Percentiles rank a stretch among this genome's conserved stretches.
These are phyloP conservation scores for Albophoma yamanashiensis DNA, from an alignment of 2,329 filamentous ascomycete genomes.

Conservation along the genomic window DNA sequence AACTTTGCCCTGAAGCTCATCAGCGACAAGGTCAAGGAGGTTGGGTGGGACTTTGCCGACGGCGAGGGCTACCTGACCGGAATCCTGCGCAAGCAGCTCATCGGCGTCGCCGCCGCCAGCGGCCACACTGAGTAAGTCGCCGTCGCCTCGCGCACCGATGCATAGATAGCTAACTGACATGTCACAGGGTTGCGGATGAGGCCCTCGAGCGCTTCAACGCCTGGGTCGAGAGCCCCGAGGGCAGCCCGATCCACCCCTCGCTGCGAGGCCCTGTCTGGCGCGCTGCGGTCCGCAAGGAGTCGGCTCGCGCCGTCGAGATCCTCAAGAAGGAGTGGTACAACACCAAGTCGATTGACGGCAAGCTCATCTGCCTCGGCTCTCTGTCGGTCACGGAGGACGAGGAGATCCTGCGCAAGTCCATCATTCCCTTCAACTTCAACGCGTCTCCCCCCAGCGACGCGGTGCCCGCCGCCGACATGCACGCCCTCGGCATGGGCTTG, in stretches of 20 bases:
- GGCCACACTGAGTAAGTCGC: slow-evolving; percentile 60
- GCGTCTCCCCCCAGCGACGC: slow-evolving; percentile 43
- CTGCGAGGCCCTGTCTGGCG: slow-evolving; percentile 73
- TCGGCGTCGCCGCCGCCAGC: slow-evolving; percentile 62
- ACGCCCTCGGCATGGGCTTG: slow-evolving; percentile 66
- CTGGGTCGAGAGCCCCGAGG: slow-evolving; percentile 61
- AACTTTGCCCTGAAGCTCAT: slow-evolving; percentile 72
- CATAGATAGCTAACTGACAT: no score
- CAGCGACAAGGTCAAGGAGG: slow-evolving; percentile 59
- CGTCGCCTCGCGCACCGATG: background rate
- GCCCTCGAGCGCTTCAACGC: slow-evolving; percentile 69
- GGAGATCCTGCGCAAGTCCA: slow-evolving; percentile 55
- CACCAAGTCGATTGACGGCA: slow-evolving; percentile 81
- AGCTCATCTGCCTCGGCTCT: slow-evolving; percentile 70
- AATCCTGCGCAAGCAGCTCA: slow-evolving; percentile 72
- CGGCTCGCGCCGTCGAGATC: slow-evolving; percentile 57
- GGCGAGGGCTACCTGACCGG: slow-evolving; percentile 73
- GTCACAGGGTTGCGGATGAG: slow-evolving; percentile 53
- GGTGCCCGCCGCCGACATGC: slow-evolving; percentile 81
- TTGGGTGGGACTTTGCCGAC: slow-evolving; percentile 77
- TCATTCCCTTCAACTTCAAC: slow-evolving; percentile 70
- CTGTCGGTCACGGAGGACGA: slow-evolving; percentile 63
- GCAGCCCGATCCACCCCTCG: slow-evolving; percentile 65
- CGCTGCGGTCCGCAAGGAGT: slow-evolving; percentile 60
- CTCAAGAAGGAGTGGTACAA: slow-evolving; percentile 78